Evolutionary conservation across 2,329 filamentous ascomycete genomes (phyloP).

Genomic region (Furcasterigmium sp.): DNA sequence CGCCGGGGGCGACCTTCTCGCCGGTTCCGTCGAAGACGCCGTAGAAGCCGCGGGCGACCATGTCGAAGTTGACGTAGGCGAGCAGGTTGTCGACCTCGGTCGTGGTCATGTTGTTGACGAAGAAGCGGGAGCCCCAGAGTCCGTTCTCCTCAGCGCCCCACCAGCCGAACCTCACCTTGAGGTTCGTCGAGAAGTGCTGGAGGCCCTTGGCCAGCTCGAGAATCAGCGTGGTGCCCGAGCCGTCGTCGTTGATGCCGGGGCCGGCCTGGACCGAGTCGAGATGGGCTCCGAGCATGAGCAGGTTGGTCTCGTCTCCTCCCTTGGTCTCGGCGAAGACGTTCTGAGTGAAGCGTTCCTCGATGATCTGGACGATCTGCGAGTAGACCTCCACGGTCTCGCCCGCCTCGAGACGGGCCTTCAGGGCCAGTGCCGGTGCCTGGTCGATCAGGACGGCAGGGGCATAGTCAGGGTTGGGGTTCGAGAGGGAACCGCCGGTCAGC

Average conservation of each 20-base stretch:
- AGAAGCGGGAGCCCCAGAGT: constrained; percentile 27
- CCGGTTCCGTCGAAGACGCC: constrained; percentile 29
- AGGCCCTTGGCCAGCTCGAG: constrained; percentile 34
- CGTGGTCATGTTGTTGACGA: constrained; percentile 26
- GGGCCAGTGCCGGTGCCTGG: constrained; percentile 18
- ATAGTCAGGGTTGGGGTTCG: constrained; percentile 19
- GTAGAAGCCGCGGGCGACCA: constrained; percentile 28
- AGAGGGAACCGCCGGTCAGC: constrained; percentile 22
- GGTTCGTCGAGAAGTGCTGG: constrained; percentile 25
- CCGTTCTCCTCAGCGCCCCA: constrained; percentile 41
- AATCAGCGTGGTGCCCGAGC: constrained; percentile 33
- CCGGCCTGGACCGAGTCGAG: constrained; percentile 37
- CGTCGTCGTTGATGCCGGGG: constrained; percentile 41
- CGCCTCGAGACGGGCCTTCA: constrained; percentile 22
- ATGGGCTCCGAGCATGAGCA: constrained; percentile 36
- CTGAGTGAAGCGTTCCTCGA: constrained; percentile 33
- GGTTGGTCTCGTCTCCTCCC: constrained; percentile 33
- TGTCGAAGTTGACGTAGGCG: constrained; percentile 35
- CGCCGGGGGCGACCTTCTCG: constrained; percentile 28
- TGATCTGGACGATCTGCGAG: constrained; percentile 26
- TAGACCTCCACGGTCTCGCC: constrained; percentile 26
- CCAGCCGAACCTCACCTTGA: constrained; percentile 36
- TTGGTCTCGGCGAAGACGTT: constrained; percentile 41
- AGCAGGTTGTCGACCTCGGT: constrained; percentile 26
- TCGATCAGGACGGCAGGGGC: constrained; percentile 22